Conservation (phyloP, 148 eudicot species). For the Tetragonia tetragonoides region DNA sequence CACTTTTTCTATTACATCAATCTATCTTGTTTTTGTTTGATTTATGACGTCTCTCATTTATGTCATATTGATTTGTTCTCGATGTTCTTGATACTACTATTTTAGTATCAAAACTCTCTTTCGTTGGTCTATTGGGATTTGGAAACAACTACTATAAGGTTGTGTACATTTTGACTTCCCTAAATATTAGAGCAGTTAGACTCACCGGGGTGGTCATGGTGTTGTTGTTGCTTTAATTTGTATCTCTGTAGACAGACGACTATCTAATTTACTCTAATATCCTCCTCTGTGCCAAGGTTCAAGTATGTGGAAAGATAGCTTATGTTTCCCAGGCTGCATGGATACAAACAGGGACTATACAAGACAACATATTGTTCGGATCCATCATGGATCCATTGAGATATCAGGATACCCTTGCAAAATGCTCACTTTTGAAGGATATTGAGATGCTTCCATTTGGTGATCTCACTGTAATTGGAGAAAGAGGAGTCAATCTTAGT, state of each 20-base stretch:
- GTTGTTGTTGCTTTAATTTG: conserved; percentile 11
- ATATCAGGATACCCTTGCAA: conserved; percentile 66
- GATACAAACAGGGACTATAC: conserved; percentile 88
- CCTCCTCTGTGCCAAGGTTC: conserved; percentile 34
- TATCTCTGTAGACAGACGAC: neutral
- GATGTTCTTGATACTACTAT: no score
- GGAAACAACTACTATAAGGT: no score
- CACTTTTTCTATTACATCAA: no score
- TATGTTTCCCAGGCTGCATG: conserved; percentile 95
- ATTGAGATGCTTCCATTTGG: conserved; percentile 75
- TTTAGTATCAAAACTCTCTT: no score
- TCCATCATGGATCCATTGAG: conserved; percentile 51
- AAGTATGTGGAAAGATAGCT: conserved; percentile 66
- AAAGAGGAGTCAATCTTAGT: conserved; percentile 91
- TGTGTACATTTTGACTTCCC: no score
- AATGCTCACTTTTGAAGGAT: conserved; percentile 74
- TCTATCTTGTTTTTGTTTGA: no score
- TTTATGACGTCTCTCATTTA: no score
- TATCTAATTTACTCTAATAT: no score
- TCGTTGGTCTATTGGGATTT: no score
- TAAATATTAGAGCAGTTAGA: no score
- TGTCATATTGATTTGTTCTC: no score
- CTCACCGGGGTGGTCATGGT: neutral
- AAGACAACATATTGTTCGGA: conserved; percentile 80
- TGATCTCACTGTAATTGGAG: conserved; percentile 91